phyloP scores from a whole-genome alignment of 257 asterid species.

The Euphrasia confusa region DNA sequence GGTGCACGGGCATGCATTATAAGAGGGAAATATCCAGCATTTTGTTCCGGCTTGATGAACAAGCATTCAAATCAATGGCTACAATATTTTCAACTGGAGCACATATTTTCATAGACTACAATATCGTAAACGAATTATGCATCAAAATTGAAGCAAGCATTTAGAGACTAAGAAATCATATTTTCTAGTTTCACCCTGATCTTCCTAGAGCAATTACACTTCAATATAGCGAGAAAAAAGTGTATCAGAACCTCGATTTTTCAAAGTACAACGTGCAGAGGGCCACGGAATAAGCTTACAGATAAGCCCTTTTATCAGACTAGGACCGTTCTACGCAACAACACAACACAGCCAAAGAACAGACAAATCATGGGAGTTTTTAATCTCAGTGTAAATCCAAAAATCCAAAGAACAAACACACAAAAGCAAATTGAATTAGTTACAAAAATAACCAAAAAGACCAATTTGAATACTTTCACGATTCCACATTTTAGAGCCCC shows the following conservation, averaged over 20 bases:
- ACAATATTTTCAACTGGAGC: too few species aligned
- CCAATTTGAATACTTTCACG: conserved; percentile 11
- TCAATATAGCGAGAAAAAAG: neutral
- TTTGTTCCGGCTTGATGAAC: too few species aligned
- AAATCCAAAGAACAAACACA: neutral
- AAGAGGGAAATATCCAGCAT: neutral
- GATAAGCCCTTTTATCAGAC: neutral
- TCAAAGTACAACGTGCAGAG: neutral
- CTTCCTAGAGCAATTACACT: too few species aligned
- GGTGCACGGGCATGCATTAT: neutral
- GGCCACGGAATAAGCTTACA: neutral
- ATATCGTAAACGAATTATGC: too few species aligned
- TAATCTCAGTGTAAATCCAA: neutral
- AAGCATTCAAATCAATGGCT: too few species aligned
- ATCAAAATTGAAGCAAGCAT: too few species aligned
- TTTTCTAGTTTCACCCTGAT: neutral
- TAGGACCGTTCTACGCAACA: neutral
- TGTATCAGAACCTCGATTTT: neutral
- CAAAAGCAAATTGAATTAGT: neutral
- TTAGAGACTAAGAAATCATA: neutral
- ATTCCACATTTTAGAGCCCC: conserved; percentile 7
- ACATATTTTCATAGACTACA: too few species aligned
- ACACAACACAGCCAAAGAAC: neutral
- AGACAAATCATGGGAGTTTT: neutral
- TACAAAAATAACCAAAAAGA: neutral